Percentiles rank a stretch among this genome's conserved stretches.
phyloP scores from a whole-genome alignment of 202 grass and related monocot genomes.

The Schoenoplectus triqueter region DNA sequence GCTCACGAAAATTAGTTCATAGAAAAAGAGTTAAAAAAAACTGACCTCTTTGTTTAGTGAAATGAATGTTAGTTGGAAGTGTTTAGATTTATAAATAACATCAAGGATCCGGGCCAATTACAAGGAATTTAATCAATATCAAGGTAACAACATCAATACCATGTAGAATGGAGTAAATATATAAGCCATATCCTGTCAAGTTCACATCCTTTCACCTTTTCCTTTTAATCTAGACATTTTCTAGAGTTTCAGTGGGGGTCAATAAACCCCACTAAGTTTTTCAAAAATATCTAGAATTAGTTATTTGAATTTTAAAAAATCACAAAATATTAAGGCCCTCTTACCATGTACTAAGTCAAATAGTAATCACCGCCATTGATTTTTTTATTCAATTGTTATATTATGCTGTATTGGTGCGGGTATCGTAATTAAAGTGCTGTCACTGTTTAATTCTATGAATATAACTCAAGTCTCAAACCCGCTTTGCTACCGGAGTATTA shows the following conservation, averaged over 20 bases:
- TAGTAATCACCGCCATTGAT: too few species aligned
- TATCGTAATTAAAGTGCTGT: too few species aligned
- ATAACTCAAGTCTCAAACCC: too few species aligned
- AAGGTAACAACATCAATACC: not conserved
- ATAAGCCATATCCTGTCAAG: constrained; percentile 2
- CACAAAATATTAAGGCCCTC: not conserved
- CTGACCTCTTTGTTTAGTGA: not conserved
- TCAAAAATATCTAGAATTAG: not conserved
- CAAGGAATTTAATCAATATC: not conserved
- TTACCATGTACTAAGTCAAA: too few species aligned
- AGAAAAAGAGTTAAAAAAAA: not conserved
- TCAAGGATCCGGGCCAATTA: not conserved
- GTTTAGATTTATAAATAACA: not conserved
- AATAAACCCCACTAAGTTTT: not conserved
- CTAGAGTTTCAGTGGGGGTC: not conserved
- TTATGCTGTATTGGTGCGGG: too few species aligned
- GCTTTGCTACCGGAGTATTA: not conserved
- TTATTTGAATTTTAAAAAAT: not conserved
- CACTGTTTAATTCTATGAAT: too few species aligned
- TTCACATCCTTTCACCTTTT: not conserved
- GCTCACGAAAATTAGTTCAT: not conserved
- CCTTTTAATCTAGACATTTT: not conserved
- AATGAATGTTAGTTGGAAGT: not conserved
- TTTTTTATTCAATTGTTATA: too few species aligned
- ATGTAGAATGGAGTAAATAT: not conserved